Evolutionary conservation across 2,329 filamentous ascomycete species (phyloP).

Genomic region (Orbilia javanica): DNA sequence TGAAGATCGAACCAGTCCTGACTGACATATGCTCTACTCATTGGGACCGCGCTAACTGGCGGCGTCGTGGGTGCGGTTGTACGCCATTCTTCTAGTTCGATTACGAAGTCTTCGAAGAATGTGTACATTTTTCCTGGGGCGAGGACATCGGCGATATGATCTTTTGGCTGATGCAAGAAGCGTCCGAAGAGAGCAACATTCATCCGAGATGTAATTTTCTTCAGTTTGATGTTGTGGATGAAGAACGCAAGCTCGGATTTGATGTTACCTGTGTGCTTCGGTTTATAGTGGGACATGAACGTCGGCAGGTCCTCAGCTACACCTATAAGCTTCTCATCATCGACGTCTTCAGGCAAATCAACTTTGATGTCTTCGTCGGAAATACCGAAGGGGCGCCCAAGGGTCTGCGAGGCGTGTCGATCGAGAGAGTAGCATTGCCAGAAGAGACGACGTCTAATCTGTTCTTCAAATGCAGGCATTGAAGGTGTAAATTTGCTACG

Average conservation of each 20-base stretch:
- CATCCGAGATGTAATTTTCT: constrained; percentile 57
- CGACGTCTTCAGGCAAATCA: constrained; percentile 64
- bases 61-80: constrained; percentile 47
- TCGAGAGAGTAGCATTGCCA: constrained; percentile 67
- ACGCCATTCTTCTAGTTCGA: constrained; percentile 54
- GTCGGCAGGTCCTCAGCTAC: constrained; percentile 54
- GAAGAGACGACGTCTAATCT: constrained; percentile 66
- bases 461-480: constrained; percentile 63
- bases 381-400: constrained; percentile 66
- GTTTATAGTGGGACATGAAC: constrained; percentile 55
- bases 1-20: constrained; percentile 57
- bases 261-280: constrained; percentile 51
- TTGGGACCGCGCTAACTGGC: constrained; percentile 46
- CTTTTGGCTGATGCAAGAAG: constrained; percentile 53
- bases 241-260: constrained; percentile 57
- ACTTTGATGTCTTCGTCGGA: constrained; percentile 66
- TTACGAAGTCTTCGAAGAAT: constrained; percentile 56
- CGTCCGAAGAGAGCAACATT: constrained; percentile 53
- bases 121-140: constrained; percentile 57
- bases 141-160: constrained; percentile 52
- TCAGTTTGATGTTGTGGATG: constrained; percentile 58
- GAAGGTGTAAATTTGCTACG: constrained; percentile 51
- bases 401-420: constrained; percentile 65
- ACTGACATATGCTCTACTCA: constrained; percentile 49
- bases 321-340: constrained; percentile 63